Percentiles rank a stretch among this genome's conserved stretches.
These are phyloP conservation scores for Neonectria magnoliae DNA, from an alignment of 2,329 filamentous ascomycete species.

Conservation along the genomic window DNA sequence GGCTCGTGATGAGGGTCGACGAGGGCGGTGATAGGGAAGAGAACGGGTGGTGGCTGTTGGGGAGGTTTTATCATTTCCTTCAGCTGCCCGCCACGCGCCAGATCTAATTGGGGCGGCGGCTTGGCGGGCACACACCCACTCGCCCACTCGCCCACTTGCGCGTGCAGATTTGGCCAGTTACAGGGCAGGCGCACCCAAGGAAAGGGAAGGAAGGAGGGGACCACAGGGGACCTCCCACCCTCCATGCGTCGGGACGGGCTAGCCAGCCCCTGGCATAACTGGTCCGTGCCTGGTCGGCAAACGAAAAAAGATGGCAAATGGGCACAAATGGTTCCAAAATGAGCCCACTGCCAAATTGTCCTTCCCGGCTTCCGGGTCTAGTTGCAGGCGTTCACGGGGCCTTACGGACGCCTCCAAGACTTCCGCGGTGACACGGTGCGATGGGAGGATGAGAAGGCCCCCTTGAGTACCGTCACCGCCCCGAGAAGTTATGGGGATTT, in stretches of 20 bases:
- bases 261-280: constrained; percentile 10
- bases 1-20: constrained; percentile 33
- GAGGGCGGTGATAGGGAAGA: constrained; percentile 39
- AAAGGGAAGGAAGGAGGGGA: constrained; percentile 23
- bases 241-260: constrained; percentile 1
- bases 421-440: not conserved
- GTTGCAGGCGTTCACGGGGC: constrained; percentile 25
- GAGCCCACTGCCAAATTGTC: constrained; percentile 46
- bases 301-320: constrained; percentile 30
- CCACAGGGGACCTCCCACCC: constrained; percentile 18
- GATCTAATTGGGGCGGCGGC: constrained; percentile 27
- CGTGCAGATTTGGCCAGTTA: constrained; percentile 11
- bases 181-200: constrained; percentile 3
- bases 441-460: not conserved
- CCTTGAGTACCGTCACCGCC: constrained; percentile 24
- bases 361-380: constrained; percentile 48
- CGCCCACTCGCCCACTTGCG: constrained; percentile 3
- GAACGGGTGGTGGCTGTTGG: constrained; percentile 40
- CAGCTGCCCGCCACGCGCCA: constrained; percentile 30
- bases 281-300: constrained; percentile 22
- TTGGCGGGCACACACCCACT: constrained; percentile 21
- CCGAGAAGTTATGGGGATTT: constrained; percentile 26
- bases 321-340: constrained; percentile 46
- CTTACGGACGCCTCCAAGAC: constrained; percentile 17
- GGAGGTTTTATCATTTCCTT: constrained; percentile 47